A percentile compares a stretch with the other conserved stretches of the same genome.
These are phyloP conservation scores for Flueggea neowawraea DNA, from an alignment of 441 rosid species.

Conservation along the genomic window DNA sequence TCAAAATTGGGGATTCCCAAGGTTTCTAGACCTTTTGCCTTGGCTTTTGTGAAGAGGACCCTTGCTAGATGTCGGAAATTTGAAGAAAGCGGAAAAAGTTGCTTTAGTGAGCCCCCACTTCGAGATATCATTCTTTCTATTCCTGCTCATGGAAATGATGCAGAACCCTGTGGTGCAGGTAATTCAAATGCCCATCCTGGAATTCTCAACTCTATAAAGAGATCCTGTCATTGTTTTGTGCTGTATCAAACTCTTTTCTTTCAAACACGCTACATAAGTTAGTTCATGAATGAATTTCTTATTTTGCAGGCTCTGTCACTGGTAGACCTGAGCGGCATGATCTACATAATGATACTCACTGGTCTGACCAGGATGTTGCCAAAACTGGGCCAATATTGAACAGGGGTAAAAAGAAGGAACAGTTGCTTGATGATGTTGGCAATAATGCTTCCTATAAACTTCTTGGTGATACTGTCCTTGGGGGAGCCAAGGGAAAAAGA, in stretches of 20 bases:
- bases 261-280: not conserved
- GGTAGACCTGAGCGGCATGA: conserved; percentile 22
- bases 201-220: conserved; percentile 16
- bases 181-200: conserved; percentile 16
- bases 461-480: conserved; percentile 25
- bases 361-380: conserved; percentile 29
- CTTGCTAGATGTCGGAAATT: conserved; percentile 54
- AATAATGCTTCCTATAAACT: conserved; percentile 35
- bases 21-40: conserved; percentile 51
- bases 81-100: conserved; percentile 53
- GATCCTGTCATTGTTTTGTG: conserved; percentile 31
- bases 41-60: conserved; percentile 47
- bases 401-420: conserved; percentile 53
- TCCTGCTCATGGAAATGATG: conserved; percentile 21
- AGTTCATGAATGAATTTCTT: conserved; percentile 2
- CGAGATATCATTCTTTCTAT: conserved; percentile 40
- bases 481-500: conserved; percentile 63
- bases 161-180: conserved; percentile 21
- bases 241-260: not conserved
- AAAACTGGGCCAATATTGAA: conserved; percentile 36
- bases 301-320: conserved; percentile 27
- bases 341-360: conserved; percentile 12
- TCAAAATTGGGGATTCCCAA: conserved; percentile 37
- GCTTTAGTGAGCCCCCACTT: conserved; percentile 52
- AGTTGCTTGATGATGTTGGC: conserved; percentile 50